phyloP scores from a whole-genome alignment of 345 rosid species.

The Noccaea caerulescens region DNA sequence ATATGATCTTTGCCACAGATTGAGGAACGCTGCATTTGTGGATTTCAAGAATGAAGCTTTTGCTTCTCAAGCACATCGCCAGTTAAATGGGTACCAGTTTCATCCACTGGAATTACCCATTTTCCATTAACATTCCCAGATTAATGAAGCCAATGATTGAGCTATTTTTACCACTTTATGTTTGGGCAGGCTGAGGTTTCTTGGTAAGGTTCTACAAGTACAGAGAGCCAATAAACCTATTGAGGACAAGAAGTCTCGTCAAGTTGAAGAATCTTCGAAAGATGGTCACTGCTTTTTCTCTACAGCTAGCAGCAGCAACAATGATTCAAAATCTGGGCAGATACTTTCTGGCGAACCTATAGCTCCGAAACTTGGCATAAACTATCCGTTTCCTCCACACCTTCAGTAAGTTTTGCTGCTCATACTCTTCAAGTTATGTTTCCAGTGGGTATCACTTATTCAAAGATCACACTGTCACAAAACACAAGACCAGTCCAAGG shows the following conservation, averaged over 20 bases:
- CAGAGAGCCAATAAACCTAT: slow-evolving; percentile 69
- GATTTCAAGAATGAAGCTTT: slow-evolving; percentile 75
- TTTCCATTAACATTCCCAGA: not conserved
- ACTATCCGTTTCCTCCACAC: slow-evolving; percentile 91
- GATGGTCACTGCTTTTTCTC: slow-evolving; percentile 37
- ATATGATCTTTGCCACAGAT: slow-evolving; percentile 46
- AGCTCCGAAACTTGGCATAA: slow-evolving; percentile 88
- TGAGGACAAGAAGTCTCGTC: slow-evolving; percentile 52
- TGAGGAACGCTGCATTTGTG: slow-evolving; percentile 83
- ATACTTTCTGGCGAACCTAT: slow-evolving; percentile 59
- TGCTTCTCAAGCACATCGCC: slow-evolving; percentile 84
- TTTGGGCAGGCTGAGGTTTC: slow-evolving; percentile 78
- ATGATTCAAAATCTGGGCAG: slow-evolving; percentile 49
- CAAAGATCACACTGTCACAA: not conserved
- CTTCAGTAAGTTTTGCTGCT: slow-evolving; percentile 62
- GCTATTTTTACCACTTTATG: slow-evolving; percentile 28
- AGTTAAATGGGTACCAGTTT: slow-evolving; percentile 71
- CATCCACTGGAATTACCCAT: not conserved
- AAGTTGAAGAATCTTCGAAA: slow-evolving; percentile 49
- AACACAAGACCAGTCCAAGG: not conserved
- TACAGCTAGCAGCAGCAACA: slow-evolving; percentile 46
- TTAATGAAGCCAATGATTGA: slow-evolving; percentile 9
- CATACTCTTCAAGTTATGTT: not conserved
- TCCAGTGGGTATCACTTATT: not conserved
- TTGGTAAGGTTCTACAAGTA: slow-evolving; percentile 80